Evolutionary conservation across 768 basidiomycete genomes (phyloP), one percentile per base, ranked within the genome.

Genomic region (Strobilomyces confusus): DNA sequence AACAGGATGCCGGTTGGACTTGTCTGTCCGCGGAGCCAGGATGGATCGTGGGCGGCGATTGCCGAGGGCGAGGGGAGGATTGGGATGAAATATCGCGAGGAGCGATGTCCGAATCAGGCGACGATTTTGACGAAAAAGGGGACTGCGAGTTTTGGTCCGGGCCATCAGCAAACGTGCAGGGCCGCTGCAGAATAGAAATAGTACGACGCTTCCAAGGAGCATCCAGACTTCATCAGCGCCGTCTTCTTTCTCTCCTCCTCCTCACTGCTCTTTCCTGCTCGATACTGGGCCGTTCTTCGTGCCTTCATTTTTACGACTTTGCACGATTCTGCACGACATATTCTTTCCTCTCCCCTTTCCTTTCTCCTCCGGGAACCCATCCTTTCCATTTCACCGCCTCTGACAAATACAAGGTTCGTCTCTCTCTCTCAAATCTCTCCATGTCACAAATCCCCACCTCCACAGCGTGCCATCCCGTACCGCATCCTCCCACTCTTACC

Each of bases 311-410:
- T 83, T 79, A 82, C 82, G 81, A 82, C 79, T 75, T 72, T 75
- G 67, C 74, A 83, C 82, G 82, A 83, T 73, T 74, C 74, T 77
- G 75, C 75, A 86, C 85, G 84, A 86, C 85, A 69, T 74, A 75
- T 72, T 67, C 72, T 69, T 58, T 56, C 48, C 58, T 51, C 44
- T 57, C 70, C 76, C 71, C 72, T 72, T 73, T 72, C 68, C 73
- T 71, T 66, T 71, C 67, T 58, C 60, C 60, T 50, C 55, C 42
- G 20, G 46, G 45, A 56, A 61, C 59, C 61, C 59, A 62, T 59
- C 52, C 51, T 32, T 61, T 53, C 44, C 55, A 69, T 59, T 67
- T 59, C 62, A 48, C 54, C 62, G 65, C 64, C 65, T 68, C 64
- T 70, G 66, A 61, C 38, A 55, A 57, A 61, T 63, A 60, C 63